Base-by-base conservation (phyloP, 2,329 filamentous ascomycete species). In the Apiospora phragmitis region DNA sequence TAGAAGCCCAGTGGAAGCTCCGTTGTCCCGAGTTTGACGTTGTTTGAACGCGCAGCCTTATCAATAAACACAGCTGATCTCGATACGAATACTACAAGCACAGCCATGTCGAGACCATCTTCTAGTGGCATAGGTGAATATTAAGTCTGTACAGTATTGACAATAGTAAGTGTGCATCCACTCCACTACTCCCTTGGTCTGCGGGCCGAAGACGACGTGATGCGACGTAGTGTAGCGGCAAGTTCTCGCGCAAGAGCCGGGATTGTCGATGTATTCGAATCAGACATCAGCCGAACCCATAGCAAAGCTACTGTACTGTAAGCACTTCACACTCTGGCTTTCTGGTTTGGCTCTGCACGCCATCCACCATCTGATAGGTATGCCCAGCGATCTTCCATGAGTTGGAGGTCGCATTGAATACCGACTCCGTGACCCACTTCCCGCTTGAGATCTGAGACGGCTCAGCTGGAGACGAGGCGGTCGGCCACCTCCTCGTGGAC, bases 381-480 rank as follows among this genome's bases (percentile, higher is more conserved):
- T 41, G 38, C 38, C 21, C 29, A 62, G 9, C 55, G 55, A 38
- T 62, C 32, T 38, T 62, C 55, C 55, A 38, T 38, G 55, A 11
- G 4, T 62, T 38, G 32, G 32, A 32, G 55, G 55, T 62, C 32
- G 55, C 55, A 62, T 62, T 62, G 55, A 62, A 24, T 35, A 38
- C 29, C 21, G 21, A 38, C 55, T 38, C 55, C 55, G 32, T 38
- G 55, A 62, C 55, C 55, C 55, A 38, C 55, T 62, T 38, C 55
- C 55, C 55, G 55, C 55, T 62, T 8, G 18, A 55, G 21, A 62
- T 62, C 32, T 38, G 55, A 62, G 55, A 62, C 55, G 7, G 29
- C 9, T 62, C 55, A 62, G 55, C 55, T 62, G 55, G 55, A 38
- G 55, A 38, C 55, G 32, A 62, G 55, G 55, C 55, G 32, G 55